Evolutionary conservation across 2,329 filamentous ascomycete species (phyloP), one percentile per base, ranked within the genome.

Genomic region (Arthrocladium fulminans): DNA sequence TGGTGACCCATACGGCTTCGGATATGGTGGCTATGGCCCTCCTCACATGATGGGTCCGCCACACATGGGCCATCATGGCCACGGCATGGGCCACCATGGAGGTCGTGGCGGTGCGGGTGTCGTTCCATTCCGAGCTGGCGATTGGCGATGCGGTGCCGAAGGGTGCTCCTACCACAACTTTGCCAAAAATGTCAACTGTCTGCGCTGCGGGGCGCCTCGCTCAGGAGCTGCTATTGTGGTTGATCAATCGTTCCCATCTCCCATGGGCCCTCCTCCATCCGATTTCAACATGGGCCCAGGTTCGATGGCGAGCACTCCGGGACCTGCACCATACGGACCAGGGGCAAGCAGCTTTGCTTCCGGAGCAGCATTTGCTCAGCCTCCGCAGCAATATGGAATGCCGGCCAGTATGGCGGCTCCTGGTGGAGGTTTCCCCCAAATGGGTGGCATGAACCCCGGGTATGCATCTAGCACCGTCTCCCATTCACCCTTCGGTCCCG

Each of bases 121-220:
- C 41, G 92, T 98, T 37, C 92, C 92, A 13, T 98, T 98, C 83
- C 86, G 92, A 62, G 92, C 92, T 48, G 92, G 92, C 63, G 92
- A 98, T 64, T 98, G 92, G 92, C 96, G 96, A 70, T 98, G 92
- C 63, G 92, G 92, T 49, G 92, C 92, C 56, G 92, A 98, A 63
- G 88, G 89, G 30, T 98, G 92, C 65, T 88, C 86, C 50, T 98
- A 98, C 68, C 92, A 98, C 74, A 98, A 98, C 73, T 98, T 98
- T 65, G 92, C 92, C 53, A 98, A 98, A 79, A 98, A 98, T 61
- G 90, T 97, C 50, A 94, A 88, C 70, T 98, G 92, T 68, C 80
- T 98, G 54, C 86, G 92, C 51, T 98, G 92, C 64, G 92, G 92
- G 65, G 92, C 90, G 46, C 94, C 88, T 66, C 87, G 92, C 60